phyloP scores from a whole-genome alignment of 2,329 filamentous ascomycete genomes.

The Blastomyces emzantsi region DNA sequence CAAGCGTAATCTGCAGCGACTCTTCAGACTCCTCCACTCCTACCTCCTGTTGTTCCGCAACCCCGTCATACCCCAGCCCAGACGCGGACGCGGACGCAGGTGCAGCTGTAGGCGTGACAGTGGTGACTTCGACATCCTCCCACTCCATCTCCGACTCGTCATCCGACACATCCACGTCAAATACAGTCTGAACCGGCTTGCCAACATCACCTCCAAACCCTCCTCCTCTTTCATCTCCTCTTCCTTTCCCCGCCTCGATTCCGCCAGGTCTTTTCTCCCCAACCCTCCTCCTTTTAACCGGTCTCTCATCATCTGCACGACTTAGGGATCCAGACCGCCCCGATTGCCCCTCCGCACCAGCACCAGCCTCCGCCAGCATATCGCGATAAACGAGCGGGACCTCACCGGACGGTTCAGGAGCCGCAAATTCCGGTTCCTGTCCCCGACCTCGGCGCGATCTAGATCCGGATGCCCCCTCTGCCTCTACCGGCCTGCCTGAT shows the following conservation, averaged over 20 bases:
- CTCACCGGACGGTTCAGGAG: slow-evolving; percentile 10
- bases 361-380: slow-evolving; percentile 33
- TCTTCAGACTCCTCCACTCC: slow-evolving; percentile 18
- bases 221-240: slow-evolving; percentile 6
- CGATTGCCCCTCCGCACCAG: background rate
- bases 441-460: background rate
- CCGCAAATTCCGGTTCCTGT: background rate
- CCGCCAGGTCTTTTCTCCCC: slow-evolving; percentile 14
- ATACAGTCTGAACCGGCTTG: slow-evolving; percentile 26
- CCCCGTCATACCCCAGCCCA: background rate
- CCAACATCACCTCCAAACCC: background rate
- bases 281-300: slow-evolving; percentile 17
- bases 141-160: slow-evolving; percentile 43
- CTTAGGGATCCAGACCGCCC: slow-evolving; percentile 7
- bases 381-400: slow-evolving; percentile 40
- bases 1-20: slow-evolving; percentile 32
- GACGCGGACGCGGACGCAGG: slow-evolving; percentile 12
- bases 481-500: background rate
- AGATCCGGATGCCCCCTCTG: background rate
- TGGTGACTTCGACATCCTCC: slow-evolving; percentile 49
- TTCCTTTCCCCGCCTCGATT: slow-evolving; percentile 13
- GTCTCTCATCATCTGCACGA: slow-evolving; percentile 6
- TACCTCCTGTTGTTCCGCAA: background rate
- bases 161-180: slow-evolving; percentile 48
- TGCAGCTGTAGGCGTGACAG: slow-evolving; percentile 20